Evolutionary conservation across 768 basidiomycete species (phyloP), one percentile per base, ranked within the genome.

Genomic region (Mycena alexandri): DNA sequence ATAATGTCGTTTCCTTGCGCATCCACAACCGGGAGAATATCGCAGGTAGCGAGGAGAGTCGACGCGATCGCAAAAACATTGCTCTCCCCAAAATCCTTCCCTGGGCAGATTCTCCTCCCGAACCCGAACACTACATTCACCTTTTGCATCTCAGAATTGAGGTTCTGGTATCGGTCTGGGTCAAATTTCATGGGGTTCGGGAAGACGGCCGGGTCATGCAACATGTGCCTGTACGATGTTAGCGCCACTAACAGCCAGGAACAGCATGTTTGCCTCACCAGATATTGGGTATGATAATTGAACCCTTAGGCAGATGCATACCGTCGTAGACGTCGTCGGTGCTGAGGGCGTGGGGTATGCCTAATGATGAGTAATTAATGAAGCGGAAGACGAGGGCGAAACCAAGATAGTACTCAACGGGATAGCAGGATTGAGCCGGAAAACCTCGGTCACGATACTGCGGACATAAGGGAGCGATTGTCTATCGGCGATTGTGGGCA

Each of bases 401-500:
- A 29, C 29, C 29, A 6, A 17, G 12, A 50, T 44, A 24, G 25
- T 19, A 74, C 78, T 75, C 5, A 65, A 21, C 5, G 72, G 72
- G 6, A 56, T 34, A 19, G 65, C 41, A n/a, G 67, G 67, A 50
- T 63, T 46, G 50, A 34, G 57, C 19, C 76, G 60, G 12, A 68
- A 42, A 16, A 73, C 63, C 61, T 77, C 76, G 19, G 70, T 72
- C 16, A 75, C 55, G 11, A 77, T 13, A 16, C 68, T 68, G 7
- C 65, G 50, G 8, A 77, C 59, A 42, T 77, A 78, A 6, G 77
- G 77, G 16, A 77, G 61, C 29, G 52, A 43, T 3, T 44, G 36
- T 33, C 53, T 54, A n/a, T 76, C 75, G 1, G 41, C 33, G 19
- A 75, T 44, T 10, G 33, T 69, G 6, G 76, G 76, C 11, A 76